phyloP scores from a whole-genome alignment of 2,329 filamentous ascomycete genomes.

The Chaetomiaceae sp. region DNA sequence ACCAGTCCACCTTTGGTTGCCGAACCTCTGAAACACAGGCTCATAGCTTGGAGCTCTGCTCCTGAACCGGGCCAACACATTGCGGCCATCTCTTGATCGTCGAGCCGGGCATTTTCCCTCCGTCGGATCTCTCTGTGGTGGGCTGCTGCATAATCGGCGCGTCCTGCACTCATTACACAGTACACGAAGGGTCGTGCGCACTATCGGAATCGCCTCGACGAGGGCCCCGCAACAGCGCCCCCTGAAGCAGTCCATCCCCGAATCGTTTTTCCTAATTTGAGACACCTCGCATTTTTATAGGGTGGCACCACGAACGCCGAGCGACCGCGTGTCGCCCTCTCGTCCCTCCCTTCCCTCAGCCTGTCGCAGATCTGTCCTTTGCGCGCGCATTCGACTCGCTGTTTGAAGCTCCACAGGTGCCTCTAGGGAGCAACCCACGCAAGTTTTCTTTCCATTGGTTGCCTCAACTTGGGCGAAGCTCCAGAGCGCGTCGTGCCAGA shows the following conservation, averaged over 20 bases:
- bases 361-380: constrained; percentile 8
- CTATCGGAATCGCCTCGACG: constrained; percentile 5
- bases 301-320: constrained; percentile 23
- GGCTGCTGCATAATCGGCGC: constrained; percentile 3
- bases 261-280: constrained; percentile 26
- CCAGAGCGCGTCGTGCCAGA: neutral
- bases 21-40: constrained; percentile 11
- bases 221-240: constrained; percentile 18
- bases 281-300: constrained; percentile 23
- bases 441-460: neutral
- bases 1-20: neutral
- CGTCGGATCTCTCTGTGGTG: neutral
- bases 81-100: neutral
- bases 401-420: neutral
- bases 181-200: neutral
- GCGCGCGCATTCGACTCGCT: neutral
- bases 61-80: neutral
- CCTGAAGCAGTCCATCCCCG: constrained; percentile 23
- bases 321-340: constrained; percentile 15
- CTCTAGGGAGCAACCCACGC: neutral
- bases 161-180: neutral
- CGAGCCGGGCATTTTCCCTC: neutral
- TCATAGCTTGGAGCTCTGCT: constrained; percentile 6
- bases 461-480: neutral
- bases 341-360: constrained; percentile 1